These are phyloP conservation scores for Entomortierella parvispora DNA, from an alignment of 192 early-diverging fungal species.

Conservation along the genomic window DNA sequence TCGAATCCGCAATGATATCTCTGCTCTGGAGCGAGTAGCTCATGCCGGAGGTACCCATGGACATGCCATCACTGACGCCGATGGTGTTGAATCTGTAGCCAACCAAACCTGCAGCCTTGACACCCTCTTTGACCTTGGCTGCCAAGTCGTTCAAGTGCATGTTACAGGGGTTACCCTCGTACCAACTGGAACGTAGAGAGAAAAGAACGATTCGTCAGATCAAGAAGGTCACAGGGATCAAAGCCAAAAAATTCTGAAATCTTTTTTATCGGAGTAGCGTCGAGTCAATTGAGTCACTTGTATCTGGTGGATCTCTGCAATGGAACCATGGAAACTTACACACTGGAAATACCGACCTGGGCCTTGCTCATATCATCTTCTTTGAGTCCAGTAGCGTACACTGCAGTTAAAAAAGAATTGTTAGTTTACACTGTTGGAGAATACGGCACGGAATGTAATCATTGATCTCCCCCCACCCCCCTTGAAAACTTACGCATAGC, in stretches of 20 bases:
- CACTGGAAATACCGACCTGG: conserved; percentile 96
- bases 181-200: conserved; percentile 72
- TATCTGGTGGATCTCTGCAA: conserved; percentile 2
- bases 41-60: conserved; percentile 98
- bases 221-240: background rate
- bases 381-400: conserved; percentile 94
- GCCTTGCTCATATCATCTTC: conserved; percentile 84
- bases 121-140: conserved; percentile 91
- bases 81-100: conserved; percentile 99
- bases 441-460: no score
- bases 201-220: conserved; percentile 2
- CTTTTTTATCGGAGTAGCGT: background rate
- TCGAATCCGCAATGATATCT: conserved; percentile 98
- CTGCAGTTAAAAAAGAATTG: conserved; percentile 52
- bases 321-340: conserved; percentile 63
- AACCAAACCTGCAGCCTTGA: conserved; percentile 86
- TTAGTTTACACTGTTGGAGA: no score
- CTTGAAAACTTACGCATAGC: conserved; percentile 84
- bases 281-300: conserved; percentile 29
- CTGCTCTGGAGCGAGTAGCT: conserved; percentile 95
- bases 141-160: conserved; percentile 97
- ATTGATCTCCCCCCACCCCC: background rate
- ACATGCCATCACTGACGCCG: conserved; percentile 97
- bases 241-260: background rate
- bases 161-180: conserved; percentile 99